phyloP scores from a whole-genome alignment of 192 early-diverging fungal species.

The Chytriomyces hyalinus region DNA sequence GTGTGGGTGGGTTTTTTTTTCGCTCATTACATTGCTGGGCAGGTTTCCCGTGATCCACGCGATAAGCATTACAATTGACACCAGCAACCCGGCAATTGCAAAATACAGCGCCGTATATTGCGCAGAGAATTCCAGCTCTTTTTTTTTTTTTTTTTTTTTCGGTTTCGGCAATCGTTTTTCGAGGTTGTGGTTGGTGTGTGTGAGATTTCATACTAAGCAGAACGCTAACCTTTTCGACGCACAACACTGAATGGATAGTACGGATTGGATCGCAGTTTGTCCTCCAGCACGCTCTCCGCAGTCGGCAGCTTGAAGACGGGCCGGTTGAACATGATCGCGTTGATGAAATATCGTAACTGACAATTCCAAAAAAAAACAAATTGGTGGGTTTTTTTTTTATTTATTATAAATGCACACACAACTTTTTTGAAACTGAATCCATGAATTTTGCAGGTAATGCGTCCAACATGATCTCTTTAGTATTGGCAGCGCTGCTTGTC shows the following conservation, averaged over 20 bases:
- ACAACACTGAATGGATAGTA: conserved; percentile 37
- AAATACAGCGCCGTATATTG: conserved; percentile 33
- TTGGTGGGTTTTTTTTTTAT: neutral
- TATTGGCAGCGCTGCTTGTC: no score
- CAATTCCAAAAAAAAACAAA: neutral
- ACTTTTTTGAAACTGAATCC: no score
- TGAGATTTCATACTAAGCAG: no score
- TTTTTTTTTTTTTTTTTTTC: neutral
- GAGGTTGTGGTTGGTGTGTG: no score
- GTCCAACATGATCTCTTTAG: no score
- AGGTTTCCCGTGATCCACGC: conserved; percentile 30
- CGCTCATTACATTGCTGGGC: conserved; percentile 24
- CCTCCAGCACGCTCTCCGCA: conserved; percentile 28
- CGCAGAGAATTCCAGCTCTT: conserved; percentile 39
- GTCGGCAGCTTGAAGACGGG: conserved; percentile 1
- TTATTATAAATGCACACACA: no score
- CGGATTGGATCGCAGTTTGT: conserved; percentile 31
- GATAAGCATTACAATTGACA: conserved; percentile 30
- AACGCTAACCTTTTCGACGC: conserved; percentile 20
- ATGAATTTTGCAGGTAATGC: no score
- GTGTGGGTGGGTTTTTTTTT: neutral
- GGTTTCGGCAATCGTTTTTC: no score
- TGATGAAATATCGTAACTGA: neutral
- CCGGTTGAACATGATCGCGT: neutral
- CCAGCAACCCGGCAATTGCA: conserved; percentile 23